Percentiles rank a stretch among this genome's conserved stretches.
Conservation (phyloP, 805 yeast species). For the Pichia insulana region DNA sequence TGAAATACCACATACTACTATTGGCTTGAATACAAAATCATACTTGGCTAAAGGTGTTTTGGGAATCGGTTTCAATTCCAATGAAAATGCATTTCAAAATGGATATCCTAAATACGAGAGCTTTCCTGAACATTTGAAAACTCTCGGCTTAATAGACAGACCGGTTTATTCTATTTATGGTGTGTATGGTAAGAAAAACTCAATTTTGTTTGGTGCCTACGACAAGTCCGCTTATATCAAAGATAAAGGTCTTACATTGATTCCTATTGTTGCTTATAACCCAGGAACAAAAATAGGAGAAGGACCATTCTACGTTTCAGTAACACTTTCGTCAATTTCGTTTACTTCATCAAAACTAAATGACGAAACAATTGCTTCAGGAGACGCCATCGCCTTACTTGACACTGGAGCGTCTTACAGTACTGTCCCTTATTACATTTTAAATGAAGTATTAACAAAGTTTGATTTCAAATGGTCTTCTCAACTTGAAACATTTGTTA, state of each 20-base stretch:
- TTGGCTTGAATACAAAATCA: conserved; percentile 59
- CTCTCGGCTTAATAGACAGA: conserved; percentile 43
- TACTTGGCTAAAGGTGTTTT: conserved; percentile 54
- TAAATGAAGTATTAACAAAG: conserved; percentile 20
- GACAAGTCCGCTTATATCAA: conserved; percentile 43
- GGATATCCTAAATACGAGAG: conserved; percentile 37
- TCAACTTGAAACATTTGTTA: conserved; percentile 33
- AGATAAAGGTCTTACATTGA: conserved; percentile 28
- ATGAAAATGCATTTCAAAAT: conserved; percentile 44
- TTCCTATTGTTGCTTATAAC: conserved; percentile 13
- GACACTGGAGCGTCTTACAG: conserved; percentile 48
- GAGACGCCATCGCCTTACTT: conserved; percentile 30
- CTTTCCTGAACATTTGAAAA: conserved; percentile 49
- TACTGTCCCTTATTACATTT: conserved; percentile 31
- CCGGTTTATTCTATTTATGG: conserved; percentile 43
- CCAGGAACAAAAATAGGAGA: conserved; percentile 24
- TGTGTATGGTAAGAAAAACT: conserved; percentile 35
- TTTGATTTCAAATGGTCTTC: conserved; percentile 34
- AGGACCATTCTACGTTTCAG: conserved; percentile 31
- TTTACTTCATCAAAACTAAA: conserved; percentile 20
- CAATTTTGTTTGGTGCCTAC: conserved; percentile 56
- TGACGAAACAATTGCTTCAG: conserved; percentile 11
- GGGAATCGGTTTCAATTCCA: conserved; percentile 61
- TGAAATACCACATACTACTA: conserved; percentile 39
- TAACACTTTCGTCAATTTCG: conserved; percentile 32